Percentiles rank a stretch among this genome's conserved stretches.
These are phyloP conservation scores for Phytopythium chamaehyphon DNA, from an alignment of 352 stramenopile genomes.

Conservation along the genomic window DNA sequence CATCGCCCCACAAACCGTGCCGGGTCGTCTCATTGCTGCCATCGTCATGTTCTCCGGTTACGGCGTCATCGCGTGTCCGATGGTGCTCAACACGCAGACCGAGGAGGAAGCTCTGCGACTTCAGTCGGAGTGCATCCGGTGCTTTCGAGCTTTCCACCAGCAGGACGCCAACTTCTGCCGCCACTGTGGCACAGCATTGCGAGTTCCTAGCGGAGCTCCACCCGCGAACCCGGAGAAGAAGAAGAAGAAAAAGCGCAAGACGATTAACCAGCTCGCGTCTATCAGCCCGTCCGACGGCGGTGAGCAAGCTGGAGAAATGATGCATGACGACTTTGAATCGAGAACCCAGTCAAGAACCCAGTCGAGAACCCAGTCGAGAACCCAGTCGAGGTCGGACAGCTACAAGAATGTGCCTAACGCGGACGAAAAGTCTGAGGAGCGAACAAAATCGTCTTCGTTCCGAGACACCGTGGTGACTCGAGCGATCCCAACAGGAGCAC, in stretches of 20 bases:
- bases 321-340: neutral
- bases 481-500: conserved; percentile 5
- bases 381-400: too few species aligned
- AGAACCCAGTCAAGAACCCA: neutral
- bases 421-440: too few species aligned
- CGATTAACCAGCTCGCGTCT: neutral
- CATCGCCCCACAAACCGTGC: conserved; percentile 75
- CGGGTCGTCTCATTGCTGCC: conserved; percentile 74
- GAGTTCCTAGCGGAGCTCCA: conserved; percentile 17
- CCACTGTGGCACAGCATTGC: conserved; percentile 59
- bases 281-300: conserved; percentile 1
- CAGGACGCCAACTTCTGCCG: conserved; percentile 80
- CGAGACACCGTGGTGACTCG: conserved; percentile 2
- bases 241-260: conserved; percentile 5
- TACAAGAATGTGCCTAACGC: too few species aligned
- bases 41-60: conserved; percentile 87
- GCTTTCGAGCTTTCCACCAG: conserved; percentile 73
- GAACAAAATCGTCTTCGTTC: neutral
- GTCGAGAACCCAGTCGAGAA: neutral
- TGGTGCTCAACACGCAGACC: conserved; percentile 65
- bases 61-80: conserved; percentile 79
- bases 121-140: conserved; percentile 66
- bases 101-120: conserved; percentile 50
- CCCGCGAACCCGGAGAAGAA: conserved; percentile 1
- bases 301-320: neutral